Percentiles rank a stretch among this genome's conserved stretches.
Conservation (phyloP, 2,329 filamentous ascomycete species). For the Hypoxylon sp. region DNA sequence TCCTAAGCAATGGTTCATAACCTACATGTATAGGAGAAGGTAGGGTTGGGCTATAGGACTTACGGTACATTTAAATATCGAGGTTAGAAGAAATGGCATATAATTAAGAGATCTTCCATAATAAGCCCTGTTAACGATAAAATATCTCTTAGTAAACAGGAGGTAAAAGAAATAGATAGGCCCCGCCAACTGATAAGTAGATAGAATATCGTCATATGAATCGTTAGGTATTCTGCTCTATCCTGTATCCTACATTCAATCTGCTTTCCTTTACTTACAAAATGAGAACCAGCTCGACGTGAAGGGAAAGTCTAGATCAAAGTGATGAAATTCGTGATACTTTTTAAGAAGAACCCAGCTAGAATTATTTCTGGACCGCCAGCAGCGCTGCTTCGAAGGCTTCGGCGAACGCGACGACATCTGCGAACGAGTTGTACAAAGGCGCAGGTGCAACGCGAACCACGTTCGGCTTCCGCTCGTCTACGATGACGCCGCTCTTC, state of each 20-base stretch:
- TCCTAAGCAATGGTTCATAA: background rate
- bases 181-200: background rate
- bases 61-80: background rate
- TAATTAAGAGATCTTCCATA: background rate
- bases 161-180: background rate
- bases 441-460: constrained; percentile 81
- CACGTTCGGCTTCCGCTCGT: constrained; percentile 82
- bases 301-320: background rate
- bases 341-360: background rate
- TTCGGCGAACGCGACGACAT: constrained; percentile 72
- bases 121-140: background rate
- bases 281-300: background rate
- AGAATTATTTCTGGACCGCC: constrained; percentile 41
- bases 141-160: background rate
- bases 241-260: constrained; percentile 24
- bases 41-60: background rate
- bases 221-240: constrained; percentile 23
- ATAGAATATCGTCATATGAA: constrained; percentile 7
- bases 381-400: constrained; percentile 56
- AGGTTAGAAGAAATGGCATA: background rate
- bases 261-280: constrained; percentile 1
- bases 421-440: constrained; percentile 79
- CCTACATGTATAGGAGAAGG: background rate
- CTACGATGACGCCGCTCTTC: constrained; percentile 75
- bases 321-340: no score